These are phyloP conservation scores for Rhizopogon sp. DNA, from an alignment of 768 basidiomycete species.

Conservation along the genomic window DNA sequence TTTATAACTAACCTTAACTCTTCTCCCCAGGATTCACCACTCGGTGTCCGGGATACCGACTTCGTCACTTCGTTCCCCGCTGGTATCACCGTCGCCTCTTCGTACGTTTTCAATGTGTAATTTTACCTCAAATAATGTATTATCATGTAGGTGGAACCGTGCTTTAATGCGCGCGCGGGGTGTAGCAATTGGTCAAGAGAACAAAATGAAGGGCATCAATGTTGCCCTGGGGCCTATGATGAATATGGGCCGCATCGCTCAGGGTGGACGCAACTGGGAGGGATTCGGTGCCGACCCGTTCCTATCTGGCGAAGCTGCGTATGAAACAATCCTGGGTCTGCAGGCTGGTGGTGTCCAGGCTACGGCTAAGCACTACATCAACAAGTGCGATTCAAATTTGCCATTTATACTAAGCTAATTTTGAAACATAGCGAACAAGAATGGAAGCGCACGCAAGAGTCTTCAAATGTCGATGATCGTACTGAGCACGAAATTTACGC, in stretches of 20 bases:
- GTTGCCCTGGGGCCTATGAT: constrained; percentile 80
- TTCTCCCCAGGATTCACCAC: constrained; percentile 54
- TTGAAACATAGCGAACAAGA: constrained; percentile 30
- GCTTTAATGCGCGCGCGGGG: constrained; percentile 74
- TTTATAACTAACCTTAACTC: not conserved
- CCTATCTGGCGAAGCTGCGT: constrained; percentile 69
- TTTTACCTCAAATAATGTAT: not conserved
- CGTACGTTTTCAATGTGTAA: constrained; percentile 39
- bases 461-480: constrained; percentile 36
- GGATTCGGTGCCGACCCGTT: constrained; percentile 93
- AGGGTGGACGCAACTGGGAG: constrained; percentile 91
- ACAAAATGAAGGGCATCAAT: constrained; percentile 79
- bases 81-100: constrained; percentile 77
- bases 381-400: constrained; percentile 43
- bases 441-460: constrained; percentile 24
- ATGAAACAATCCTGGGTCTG: constrained; percentile 79
- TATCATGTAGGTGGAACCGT: constrained; percentile 58
- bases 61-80: constrained; percentile 77
- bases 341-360: constrained; percentile 82
- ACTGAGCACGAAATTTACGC: constrained; percentile 54
- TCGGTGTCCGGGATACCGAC: constrained; percentile 75
- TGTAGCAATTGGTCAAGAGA: constrained; percentile 75
- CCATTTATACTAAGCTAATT: not conserved
- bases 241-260: constrained; percentile 76
- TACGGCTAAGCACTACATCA: constrained; percentile 79